Conservation (phyloP, 805 yeast species). For the Metschnikowia vanudenii region DNA sequence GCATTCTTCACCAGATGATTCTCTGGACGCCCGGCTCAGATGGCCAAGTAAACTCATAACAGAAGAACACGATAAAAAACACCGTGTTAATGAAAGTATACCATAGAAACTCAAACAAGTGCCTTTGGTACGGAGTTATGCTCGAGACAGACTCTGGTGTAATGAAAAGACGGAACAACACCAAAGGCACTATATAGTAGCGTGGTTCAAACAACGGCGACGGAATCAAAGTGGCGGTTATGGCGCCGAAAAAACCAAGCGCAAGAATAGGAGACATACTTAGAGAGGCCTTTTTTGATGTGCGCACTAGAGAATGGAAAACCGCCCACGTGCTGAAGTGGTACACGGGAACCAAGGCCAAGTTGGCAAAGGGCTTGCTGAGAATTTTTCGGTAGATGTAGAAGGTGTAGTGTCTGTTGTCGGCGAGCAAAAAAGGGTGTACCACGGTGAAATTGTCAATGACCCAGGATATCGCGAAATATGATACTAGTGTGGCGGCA, state of each 20-base stretch:
- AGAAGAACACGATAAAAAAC: constrained; percentile 55
- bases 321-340: constrained; percentile 53
- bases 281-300: constrained; percentile 7
- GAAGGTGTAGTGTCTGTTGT: constrained; percentile 90
- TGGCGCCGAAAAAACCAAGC: constrained; percentile 51
- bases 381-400: constrained; percentile 75
- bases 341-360: constrained; percentile 61
- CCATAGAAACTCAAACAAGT: constrained; percentile 61
- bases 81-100: constrained; percentile 51
- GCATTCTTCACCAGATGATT: constrained; percentile 71
- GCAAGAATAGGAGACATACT: constrained; percentile 38
- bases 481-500: constrained; percentile 13
- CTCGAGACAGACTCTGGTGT: constrained; percentile 19
- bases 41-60: constrained; percentile 65
- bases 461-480: constrained; percentile 40
- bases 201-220: constrained; percentile 94
- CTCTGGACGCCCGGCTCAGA: constrained; percentile 65
- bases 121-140: constrained; percentile 11
- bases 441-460: constrained; percentile 64
- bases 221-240: constrained; percentile 67
- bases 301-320: constrained; percentile 1
- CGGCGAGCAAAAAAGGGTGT: constrained; percentile 91
- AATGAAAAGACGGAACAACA: constrained; percentile 65
- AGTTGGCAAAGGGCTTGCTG: constrained; percentile 44
- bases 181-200: constrained; percentile 79